Base-by-base conservation (phyloP, 2,329 filamentous ascomycete genomes). In the Thelonectria discophora region DNA sequence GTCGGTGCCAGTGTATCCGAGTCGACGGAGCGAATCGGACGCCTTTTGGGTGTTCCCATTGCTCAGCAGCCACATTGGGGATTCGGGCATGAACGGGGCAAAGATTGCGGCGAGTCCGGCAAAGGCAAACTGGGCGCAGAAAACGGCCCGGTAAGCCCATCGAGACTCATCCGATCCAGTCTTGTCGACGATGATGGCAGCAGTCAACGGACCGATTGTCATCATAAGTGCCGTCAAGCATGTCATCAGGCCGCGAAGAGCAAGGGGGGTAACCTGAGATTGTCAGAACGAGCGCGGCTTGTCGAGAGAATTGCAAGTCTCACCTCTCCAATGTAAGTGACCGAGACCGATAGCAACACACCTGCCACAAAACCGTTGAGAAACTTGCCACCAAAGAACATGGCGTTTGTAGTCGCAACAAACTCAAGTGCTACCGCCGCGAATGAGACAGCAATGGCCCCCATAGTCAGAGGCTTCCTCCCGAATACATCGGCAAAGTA, bases 321-420 rank as follows among this genome's bases (percentile, higher is more conserved):
- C 51, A 74, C 74, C 66, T 76, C 74, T 46, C 73, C 72, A 18
- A 75, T 70, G 59, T 75, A 75, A 6, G 70, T 71, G 15, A 74
- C 68, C 1, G 66, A 68, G 4, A 73, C 70, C 0, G 71, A 67
- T 1, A 62, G 61, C n/a, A 74, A 60, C 13, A 66, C 64, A 32
- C 73, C 73, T 10, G 71, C 70, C 0, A 76, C 74, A 52, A 80
- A 78, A 1, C 78, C 79, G 49, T 80, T 79, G 32, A 80, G 60
- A 55, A 80, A 77, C 57, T 80, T 80, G 17, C 78, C 78, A 18
- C 74, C 70, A 58, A 80, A 80, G 69, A 80, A 80, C 24, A 76
- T 62, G 15, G 69, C 72, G 30, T 79, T 79, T 2, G 77, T 74
- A 0, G 77, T 79, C 4, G 78, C 74, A 8, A 79, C 66, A 43